Base-by-base conservation (phyloP, 2,329 filamentous ascomycete genomes). In the Alternaria postmessia region DNA sequence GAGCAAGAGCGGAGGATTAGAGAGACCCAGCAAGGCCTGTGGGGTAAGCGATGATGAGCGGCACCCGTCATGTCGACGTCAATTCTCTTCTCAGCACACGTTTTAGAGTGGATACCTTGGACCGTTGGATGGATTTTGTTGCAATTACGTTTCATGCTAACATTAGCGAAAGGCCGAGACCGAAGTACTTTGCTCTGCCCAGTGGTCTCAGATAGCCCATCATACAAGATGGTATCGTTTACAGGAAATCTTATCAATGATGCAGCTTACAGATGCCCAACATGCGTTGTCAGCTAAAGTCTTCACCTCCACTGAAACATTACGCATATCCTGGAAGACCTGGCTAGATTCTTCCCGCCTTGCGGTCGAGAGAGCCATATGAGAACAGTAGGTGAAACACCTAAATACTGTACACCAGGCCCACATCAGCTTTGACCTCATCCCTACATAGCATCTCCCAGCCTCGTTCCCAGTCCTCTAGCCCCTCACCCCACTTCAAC, bases 1-100 rank as follows among this genome's bases (percentile, higher is more conserved):
- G 84, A 85, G 65, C 87, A 89, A 76, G 84, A 88, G 74, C 80
- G 85, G 42, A 82, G 82, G 70, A 86, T 89, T 42, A 82, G 86
- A 68, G 85, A 88, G 71, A 86, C 84, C 58, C 83, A 85, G 59
- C 81, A 83, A 64, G 87, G 86, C 2, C 69, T 89, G 66, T 89
- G 87, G 87, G 69, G 69, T 30, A 75, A 75, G 66, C 66, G 73
- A 59, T 76, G 53, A 62, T 42, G 41, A 12, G 30, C 18, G 20
- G 26, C 16, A 16, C 18, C 26, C 18, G 36, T 11, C 2, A 44
- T 16, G n/a, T 36, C 20, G 24, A 32, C 18, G n/a, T 24, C 8
- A 7, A 8, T 46, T 46, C n/a, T 11, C 28, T 51, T 59, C 49
- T 51, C 18, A 48, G 42, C 34, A 39, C 42, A 53, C 36, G 28